Evolutionary conservation across 202 grass and related monocot genomes (phyloP), one percentile per base, ranked within the genome.

Genomic region (Zizania palustris): DNA sequence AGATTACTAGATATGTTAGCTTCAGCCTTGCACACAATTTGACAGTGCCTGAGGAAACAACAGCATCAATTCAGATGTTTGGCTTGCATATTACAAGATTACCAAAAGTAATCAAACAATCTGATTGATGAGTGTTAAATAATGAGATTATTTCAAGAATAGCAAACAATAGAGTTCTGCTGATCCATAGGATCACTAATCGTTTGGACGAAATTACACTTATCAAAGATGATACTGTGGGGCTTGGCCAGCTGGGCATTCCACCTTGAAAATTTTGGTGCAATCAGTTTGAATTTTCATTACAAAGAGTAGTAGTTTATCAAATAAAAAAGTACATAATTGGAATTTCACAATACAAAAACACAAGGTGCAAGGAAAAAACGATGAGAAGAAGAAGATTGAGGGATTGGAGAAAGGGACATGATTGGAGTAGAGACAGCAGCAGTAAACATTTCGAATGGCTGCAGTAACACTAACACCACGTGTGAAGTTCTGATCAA

Each of bases 11-110:
- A 92, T 75, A 92, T 61, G 34, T 92, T 95, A 73, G 80, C 85
- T 86, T 98, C 91, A 14, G 91, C 89, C 68, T 92, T 92, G 83
- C 96, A 98, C 61, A 87, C 71, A 80, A 85, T 64, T 85, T 92
- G 70, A 43, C 78, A 83, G 64, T 34, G 88, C 86, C 96, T 98
- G 89, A 77, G 75, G 71, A 65, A 73, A 46, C 38, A 81, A 58
- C 6, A 67, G 67, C 28, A 44, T 56, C 28, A 9, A 66, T 57
- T 64, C 57, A 51, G 28, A 28, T 28, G 28, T 28, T 28, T 28
- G 28, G 28, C 28, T 28, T 28, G 28, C 0, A 28, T 28, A 28
- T 28, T 28, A 28, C 28, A 28, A 13, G 4, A 81, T 20, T 43
- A 77, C 12, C 60, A 33, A 77, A 65, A 14, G 28, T 84, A 59